A percentile compares a stretch with the other conserved stretches of the same genome.
phyloP scores from a whole-genome alignment of 1,139 yeast species.

The Hemisphaericaspora subhashii region DNA sequence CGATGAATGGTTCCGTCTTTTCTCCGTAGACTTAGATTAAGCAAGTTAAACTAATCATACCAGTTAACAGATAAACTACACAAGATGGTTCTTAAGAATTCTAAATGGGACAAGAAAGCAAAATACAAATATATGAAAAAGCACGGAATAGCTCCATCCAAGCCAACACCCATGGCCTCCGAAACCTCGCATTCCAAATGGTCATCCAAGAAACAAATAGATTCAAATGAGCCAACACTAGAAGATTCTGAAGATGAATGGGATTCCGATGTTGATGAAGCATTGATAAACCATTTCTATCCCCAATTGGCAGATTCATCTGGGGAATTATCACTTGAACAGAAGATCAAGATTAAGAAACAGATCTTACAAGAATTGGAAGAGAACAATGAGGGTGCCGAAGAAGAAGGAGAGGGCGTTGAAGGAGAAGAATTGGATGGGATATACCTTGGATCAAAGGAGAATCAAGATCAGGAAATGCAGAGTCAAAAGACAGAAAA shows the following conservation, averaged over 20 bases:
- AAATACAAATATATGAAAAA: slow-evolving; percentile 39
- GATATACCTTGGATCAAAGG: slow-evolving; percentile 35
- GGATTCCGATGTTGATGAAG: slow-evolving; percentile 48
- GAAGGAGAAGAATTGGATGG: slow-evolving; percentile 27
- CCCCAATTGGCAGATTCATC: slow-evolving; percentile 40
- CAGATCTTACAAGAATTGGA: slow-evolving; percentile 36
- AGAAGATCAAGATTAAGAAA: slow-evolving; percentile 35
- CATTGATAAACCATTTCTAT: slow-evolving; percentile 40
- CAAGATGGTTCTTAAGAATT: slow-evolving; percentile 43
- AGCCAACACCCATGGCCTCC: slow-evolving; percentile 3
- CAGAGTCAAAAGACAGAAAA: slow-evolving; percentile 7
- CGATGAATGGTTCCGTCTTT: too few relatives aligned
- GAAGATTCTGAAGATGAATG: slow-evolving; percentile 41
- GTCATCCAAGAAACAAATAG: slow-evolving; percentile 30
- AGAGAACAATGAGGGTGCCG: slow-evolving; percentile 16
- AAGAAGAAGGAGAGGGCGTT: slow-evolving; percentile 13
- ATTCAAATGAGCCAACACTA: slow-evolving; percentile 13
- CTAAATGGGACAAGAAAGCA: slow-evolving; percentile 49
- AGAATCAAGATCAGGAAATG: slow-evolving; percentile 12
- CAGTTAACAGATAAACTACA: background rate
- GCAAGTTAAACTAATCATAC: too few relatives aligned
- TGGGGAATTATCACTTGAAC: slow-evolving; percentile 32
- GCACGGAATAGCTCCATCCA: slow-evolving; percentile 33
- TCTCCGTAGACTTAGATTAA: too few relatives aligned
- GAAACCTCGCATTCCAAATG: slow-evolving; percentile 32